Percentiles rank a stretch among this genome's conserved stretches.
These are phyloP conservation scores for Lichtheimia ornata DNA, from an alignment of 371 early-diverging fungal genomes.

Conservation along the genomic window DNA sequence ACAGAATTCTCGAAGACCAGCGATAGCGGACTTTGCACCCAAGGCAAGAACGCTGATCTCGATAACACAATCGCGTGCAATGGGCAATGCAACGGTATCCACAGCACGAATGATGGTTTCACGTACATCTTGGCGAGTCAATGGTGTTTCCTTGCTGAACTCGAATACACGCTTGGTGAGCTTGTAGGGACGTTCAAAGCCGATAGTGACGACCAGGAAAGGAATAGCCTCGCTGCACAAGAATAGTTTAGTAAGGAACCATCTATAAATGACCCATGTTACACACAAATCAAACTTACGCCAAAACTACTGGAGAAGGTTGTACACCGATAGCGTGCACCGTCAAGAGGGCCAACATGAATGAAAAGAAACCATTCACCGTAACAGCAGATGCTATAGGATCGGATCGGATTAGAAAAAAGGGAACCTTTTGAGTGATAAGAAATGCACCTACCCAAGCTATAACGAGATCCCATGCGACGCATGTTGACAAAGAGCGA, in stretches of 20 bases:
- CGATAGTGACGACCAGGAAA: slow-evolving; percentile 86
- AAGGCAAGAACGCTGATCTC: slow-evolving; percentile 77
- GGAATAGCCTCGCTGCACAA: slow-evolving; percentile 74
- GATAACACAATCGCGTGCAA: slow-evolving; percentile 76
- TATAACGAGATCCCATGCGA: slow-evolving; percentile 76
- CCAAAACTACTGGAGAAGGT: slow-evolving; percentile 66
- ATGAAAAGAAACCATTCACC: slow-evolving; percentile 69
- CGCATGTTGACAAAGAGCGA: slow-evolving; percentile 83
- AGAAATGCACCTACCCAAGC: slow-evolving; percentile 56
- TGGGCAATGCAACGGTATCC: slow-evolving; percentile 55
- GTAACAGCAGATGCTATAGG: slow-evolving; percentile 49
- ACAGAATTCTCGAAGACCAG: slow-evolving; percentile 78
- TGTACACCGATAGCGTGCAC: slow-evolving; percentile 59
- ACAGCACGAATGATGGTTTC: slow-evolving; percentile 68
- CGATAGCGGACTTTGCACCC: slow-evolving; percentile 75
- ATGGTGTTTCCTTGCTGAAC: slow-evolving; percentile 24
- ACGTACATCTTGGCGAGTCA: slow-evolving; percentile 48
- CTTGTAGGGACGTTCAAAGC: slow-evolving; percentile 86
- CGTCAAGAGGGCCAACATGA: slow-evolving; percentile 69
- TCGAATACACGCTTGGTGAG: slow-evolving; percentile 77
- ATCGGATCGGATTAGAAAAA: background rate
- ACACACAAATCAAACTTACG: slow-evolving; percentile 25
- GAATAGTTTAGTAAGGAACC: slow-evolving; percentile 4
- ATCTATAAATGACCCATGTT: background rate
- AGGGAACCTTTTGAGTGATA: background rate